A percentile compares a stretch with the other conserved stretches of the same genome.
Conservation (phyloP, 345 rosid species). For the Tarenaya hassleriana region DNA sequence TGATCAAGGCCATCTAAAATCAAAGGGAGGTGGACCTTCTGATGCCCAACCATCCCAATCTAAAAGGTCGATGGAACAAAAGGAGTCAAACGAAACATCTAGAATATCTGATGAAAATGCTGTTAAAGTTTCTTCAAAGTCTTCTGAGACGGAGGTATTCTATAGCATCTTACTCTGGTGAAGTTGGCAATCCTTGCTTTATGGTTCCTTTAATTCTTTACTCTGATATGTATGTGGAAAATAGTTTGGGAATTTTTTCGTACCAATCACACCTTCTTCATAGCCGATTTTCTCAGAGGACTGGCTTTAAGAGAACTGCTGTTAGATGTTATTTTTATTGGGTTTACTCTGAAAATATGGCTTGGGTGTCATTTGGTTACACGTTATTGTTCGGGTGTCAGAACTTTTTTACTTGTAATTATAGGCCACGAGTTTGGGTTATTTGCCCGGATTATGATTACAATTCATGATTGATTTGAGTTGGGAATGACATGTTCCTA, state of each 20-base stretch:
- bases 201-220: constrained; percentile 1
- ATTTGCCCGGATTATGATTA: too few species aligned
- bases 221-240: constrained; percentile 9
- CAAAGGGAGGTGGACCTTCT: constrained; percentile 54
- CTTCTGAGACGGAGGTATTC: constrained; percentile 67
- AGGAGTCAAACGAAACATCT: constrained; percentile 52
- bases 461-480: too few species aligned
- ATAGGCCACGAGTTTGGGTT: too few species aligned
- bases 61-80: constrained; percentile 42
- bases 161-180: too few species aligned
- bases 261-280: constrained; percentile 14
- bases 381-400: too few species aligned
- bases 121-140: constrained; percentile 40
- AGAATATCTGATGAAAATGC: constrained; percentile 50
- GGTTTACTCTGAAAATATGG: too few species aligned
- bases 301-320: constrained; percentile 12
- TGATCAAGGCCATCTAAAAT: constrained; percentile 45
- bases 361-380: too few species aligned
- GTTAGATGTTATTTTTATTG: too few species aligned
- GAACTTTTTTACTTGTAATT: too few species aligned
- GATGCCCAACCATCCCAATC: constrained; percentile 59
- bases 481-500: too few species aligned
- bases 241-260: constrained; percentile 12
- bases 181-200: constrained; percentile 11
- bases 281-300: background rate